Conservation (phyloP, 1,139 yeast species). For the Kluyveromyces marxianus region DNA sequence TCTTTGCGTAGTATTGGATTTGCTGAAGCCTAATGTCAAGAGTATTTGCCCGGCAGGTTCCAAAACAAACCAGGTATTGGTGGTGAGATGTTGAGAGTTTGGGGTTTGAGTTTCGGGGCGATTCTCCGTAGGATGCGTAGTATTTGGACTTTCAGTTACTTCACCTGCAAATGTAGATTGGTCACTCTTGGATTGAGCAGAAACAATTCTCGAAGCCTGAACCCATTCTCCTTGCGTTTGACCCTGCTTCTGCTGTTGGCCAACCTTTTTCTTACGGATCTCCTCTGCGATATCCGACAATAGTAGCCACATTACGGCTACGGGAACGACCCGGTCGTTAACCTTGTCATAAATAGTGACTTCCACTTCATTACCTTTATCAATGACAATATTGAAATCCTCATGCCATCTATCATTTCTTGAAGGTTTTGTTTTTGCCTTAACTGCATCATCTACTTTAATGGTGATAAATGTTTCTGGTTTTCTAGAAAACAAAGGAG, state of each 20-base stretch:
- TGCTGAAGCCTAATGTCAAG: conserved; percentile 71
- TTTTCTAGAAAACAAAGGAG: conserved; percentile 65
- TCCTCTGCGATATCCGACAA: conserved; percentile 91
- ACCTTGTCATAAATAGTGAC: conserved; percentile 76
- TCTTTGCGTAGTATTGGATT: conserved; percentile 45
- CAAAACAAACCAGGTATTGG: conserved; percentile 83
- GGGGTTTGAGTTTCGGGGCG: conserved; percentile 7
- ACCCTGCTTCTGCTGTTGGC: conserved; percentile 31
- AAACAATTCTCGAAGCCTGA: conserved; percentile 48
- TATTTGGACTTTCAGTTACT: conserved; percentile 1
- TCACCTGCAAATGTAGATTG: neutral
- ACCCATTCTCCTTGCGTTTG: conserved; percentile 85
- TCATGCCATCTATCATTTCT: conserved; percentile 83
- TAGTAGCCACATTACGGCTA: conserved; percentile 89
- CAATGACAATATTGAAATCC: conserved; percentile 70
- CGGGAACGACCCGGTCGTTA: conserved; percentile 64
- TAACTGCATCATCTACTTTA: conserved; percentile 80
- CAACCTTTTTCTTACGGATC: conserved; percentile 81
- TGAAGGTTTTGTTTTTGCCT: conserved; percentile 66
- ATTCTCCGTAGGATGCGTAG: conserved; percentile 1
- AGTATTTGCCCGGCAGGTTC: conserved; percentile 93
- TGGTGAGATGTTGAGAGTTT: conserved; percentile 24
- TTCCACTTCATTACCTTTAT: conserved; percentile 87
- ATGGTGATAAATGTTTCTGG: conserved; percentile 75
- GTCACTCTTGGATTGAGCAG: conserved; percentile 11